Base-by-base conservation (phyloP, 2,329 filamentous ascomycete genomes). In the Epichloe sylvatica region DNA sequence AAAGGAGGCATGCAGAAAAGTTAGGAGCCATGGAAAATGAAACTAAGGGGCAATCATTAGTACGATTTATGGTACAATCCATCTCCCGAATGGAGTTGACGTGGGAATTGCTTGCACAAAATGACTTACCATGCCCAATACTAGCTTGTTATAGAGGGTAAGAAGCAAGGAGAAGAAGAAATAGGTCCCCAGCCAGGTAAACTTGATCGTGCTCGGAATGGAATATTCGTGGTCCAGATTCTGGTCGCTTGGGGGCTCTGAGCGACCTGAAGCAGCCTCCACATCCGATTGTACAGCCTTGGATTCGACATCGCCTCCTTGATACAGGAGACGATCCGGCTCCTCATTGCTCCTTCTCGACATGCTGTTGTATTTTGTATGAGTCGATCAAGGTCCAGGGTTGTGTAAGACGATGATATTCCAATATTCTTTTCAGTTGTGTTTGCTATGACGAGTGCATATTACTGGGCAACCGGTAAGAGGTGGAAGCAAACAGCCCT, bases 1-100 rank as follows among this genome's bases (percentile, higher is more conserved):
- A 45, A 74, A 76, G n/a, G 71, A 68, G 12, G 78, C 70, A 57
- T 82, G 78, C 17, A 79, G 64, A 47, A 74, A 73, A 1, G 78
- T 81, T 37, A 81, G 63, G 17, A 81, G 71, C 74, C 77, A 81
- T 42, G 78, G 78, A 57, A 77, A 79, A 43, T 70, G 65, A 55
- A 80, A 79, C 73, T 80, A 19, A 41, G 11, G 12, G 1, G 21
- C 25, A 5, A 36, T 35, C 8, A 30, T 37, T 43, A 42, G 35
- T n/a, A 38, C 8, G n/a, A 6, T 9, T 23, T 2, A 2, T 30
- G 25, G 7, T 17, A 13, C 11, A 7, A 12, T 17, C 13, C 1
- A 37, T n/a, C 3, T 23, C 17, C 17, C 5, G 15, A 12, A 9
- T n/a, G 41, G 23, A 15, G 30, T 38, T 12, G 34, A 42, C 30